These are phyloP conservation scores for Cladophialophora exuberans DNA, from an alignment of 2,329 filamentous ascomycete genomes.

Conservation along the genomic window DNA sequence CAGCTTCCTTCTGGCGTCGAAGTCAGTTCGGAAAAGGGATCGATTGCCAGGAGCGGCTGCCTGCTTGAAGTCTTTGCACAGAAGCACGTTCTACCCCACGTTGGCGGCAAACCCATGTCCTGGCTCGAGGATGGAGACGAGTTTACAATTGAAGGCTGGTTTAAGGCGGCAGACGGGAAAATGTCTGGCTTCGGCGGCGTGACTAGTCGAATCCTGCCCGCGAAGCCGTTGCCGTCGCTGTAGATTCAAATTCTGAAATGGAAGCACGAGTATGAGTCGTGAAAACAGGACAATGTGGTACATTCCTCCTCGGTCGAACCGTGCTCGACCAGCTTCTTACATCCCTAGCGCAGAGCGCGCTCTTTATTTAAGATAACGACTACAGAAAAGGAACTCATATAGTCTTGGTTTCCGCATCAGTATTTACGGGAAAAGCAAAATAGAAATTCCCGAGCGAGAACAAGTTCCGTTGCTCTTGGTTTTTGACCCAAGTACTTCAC, in stretches of 20 bases:
- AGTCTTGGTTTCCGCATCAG: too few species aligned
- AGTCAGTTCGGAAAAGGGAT: not conserved
- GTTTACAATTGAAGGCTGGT: slow-evolving; percentile 20
- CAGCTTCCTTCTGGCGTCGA: too few species aligned
- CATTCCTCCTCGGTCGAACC: too few species aligned
- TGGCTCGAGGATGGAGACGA: slow-evolving; percentile 18
- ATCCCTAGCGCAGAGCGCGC: too few species aligned
- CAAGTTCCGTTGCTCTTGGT: not conserved
- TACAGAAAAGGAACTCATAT: too few species aligned
- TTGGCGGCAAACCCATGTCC: slow-evolving; percentile 3
- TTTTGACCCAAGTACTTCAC: too few species aligned
- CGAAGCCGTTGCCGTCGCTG: slow-evolving; percentile 4
- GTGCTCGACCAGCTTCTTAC: too few species aligned
- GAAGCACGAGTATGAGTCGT: too few species aligned
- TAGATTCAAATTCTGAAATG: not conserved
- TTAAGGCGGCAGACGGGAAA: slow-evolving; percentile 10
- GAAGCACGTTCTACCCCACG: not conserved
- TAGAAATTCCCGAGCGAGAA: not conserved
- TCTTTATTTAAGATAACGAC: too few species aligned
- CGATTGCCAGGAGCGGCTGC: slow-evolving; percentile 43
- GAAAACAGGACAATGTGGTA: too few species aligned
- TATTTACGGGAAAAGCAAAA: too few species aligned
- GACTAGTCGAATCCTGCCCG: slow-evolving; percentile 4
- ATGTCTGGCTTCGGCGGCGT: slow-evolving; percentile 12
- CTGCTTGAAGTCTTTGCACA: not conserved